These are phyloP conservation scores for Penicillium olsonii DNA, from an alignment of 2,329 filamentous ascomycete genomes.

Conservation along the genomic window DNA sequence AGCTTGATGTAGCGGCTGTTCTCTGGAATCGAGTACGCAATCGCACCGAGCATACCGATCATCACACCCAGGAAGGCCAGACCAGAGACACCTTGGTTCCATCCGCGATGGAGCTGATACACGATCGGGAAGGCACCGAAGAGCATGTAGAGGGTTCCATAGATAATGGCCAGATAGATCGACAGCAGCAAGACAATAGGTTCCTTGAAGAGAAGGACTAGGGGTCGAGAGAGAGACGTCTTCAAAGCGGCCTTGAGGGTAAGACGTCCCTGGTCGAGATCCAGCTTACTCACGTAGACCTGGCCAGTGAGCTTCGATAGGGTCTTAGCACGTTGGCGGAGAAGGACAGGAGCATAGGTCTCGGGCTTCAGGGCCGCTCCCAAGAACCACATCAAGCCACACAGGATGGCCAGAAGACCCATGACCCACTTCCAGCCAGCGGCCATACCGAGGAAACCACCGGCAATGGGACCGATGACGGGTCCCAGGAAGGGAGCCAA, in stretches of 20 bases:
- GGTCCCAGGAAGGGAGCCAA: constrained; percentile 69
- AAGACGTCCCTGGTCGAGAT: constrained; percentile 46
- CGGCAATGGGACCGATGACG: constrained; percentile 64
- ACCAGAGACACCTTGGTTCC: constrained; percentile 49
- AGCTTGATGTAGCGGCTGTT: constrained; percentile 45
- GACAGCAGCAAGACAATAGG: constrained; percentile 54
- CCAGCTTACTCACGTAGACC: constrained; percentile 46
- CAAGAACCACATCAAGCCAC: constrained; percentile 56
- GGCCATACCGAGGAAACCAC: constrained; percentile 65
- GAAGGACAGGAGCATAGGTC: constrained; percentile 53
- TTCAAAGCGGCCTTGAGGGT: constrained; percentile 43
- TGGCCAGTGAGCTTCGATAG: constrained; percentile 54
- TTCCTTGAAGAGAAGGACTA: constrained; percentile 51
- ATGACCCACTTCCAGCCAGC: constrained; percentile 71
- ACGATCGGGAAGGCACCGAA: constrained; percentile 57
- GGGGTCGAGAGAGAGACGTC: constrained; percentile 52
- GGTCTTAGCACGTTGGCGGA: constrained; percentile 51
- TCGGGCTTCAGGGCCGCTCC: constrained; percentile 35
- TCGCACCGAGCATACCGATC: constrained; percentile 43
- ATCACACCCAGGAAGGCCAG: constrained; percentile 54
- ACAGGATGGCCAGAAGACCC: constrained; percentile 64
- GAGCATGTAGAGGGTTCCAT: constrained; percentile 55
- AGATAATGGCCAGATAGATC: constrained; percentile 54
- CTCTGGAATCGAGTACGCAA: constrained; percentile 44
- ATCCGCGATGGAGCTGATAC: constrained; percentile 48